Conservation (phyloP, 257 asterid genomes). For the Pogostemon cablin region DNA sequence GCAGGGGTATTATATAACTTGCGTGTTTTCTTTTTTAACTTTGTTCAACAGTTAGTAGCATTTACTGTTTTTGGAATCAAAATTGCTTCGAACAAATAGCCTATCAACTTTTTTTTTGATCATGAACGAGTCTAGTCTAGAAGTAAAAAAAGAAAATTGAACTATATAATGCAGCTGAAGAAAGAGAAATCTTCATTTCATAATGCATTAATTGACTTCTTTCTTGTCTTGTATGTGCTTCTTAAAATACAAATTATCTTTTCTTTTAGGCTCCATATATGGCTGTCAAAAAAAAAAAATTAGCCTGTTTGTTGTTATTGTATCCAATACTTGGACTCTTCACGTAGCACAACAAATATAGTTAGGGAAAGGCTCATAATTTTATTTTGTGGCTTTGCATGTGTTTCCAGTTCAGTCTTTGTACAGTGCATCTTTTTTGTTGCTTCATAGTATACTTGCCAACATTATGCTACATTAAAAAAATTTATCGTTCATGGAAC, state of each 20-base stretch:
- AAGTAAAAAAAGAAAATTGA: neutral
- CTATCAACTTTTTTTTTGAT: neutral
- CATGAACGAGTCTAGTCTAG: neutral
- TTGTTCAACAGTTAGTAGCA: neutral
- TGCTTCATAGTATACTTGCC: neutral
- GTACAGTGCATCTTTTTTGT: constrained; percentile 22
- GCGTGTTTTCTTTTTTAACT: neutral
- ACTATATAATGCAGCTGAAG: neutral
- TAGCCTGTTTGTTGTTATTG: neutral
- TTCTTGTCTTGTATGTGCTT: neutral
- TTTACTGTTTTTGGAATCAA: neutral
- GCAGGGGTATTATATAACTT: neutral
- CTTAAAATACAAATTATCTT: neutral
- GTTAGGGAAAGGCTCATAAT: neutral
- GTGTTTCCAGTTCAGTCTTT: constrained; percentile 6
- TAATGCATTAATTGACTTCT: too few species aligned
- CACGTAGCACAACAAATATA: neutral
- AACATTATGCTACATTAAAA: constrained; percentile 3
- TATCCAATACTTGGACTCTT: neutral
- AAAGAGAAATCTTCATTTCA: neutral
- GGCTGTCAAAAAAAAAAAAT: neutral
- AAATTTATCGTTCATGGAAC: neutral
- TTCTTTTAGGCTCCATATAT: constrained; percentile 18
- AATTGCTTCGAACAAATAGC: neutral
- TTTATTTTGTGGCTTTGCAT: neutral